Percentiles rank a stretch among this genome's conserved stretches.
Conservation (phyloP, 1,284 basidiomycete species). For the Trichosporon inkin region DNA sequence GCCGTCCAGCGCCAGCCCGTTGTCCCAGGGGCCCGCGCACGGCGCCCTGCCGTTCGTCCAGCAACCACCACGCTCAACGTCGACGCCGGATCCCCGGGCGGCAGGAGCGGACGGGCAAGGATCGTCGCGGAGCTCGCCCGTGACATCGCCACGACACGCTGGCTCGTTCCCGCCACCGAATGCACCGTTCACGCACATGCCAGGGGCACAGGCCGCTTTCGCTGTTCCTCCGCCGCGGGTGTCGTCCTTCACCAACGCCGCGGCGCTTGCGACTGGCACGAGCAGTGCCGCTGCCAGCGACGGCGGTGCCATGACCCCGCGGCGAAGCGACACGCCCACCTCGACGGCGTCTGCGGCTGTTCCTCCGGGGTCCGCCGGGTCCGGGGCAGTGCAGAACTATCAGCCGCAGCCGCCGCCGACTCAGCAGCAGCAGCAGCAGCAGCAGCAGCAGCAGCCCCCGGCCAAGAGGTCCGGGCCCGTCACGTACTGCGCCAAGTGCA, state of each 20-base stretch:
- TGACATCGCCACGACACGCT: slow-evolving; percentile 21
- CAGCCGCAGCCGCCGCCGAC: too few species aligned
- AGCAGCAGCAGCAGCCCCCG: slow-evolving; percentile 1
- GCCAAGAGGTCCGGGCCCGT: slow-evolving; percentile 22
- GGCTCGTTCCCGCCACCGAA: neutral
- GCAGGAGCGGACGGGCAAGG: slow-evolving; percentile 13
- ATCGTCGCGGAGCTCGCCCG: slow-evolving; percentile 29
- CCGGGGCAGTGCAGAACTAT: slow-evolving; percentile 1
- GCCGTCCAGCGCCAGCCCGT: slow-evolving; percentile 14
- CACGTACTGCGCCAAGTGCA: slow-evolving; percentile 48
- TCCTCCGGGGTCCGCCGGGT: neutral
- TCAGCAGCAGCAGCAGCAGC: too few species aligned
- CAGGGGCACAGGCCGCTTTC: slow-evolving; percentile 7
- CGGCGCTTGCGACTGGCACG: slow-evolving; percentile 20
- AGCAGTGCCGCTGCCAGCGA: slow-evolving; percentile 23
- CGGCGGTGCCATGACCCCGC: slow-evolving; percentile 2
- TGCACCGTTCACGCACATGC: neutral
- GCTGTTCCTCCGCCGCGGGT: slow-evolving; percentile 13
- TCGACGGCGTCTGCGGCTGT: slow-evolving; percentile 16
- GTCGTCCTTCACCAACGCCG: slow-evolving; percentile 17
- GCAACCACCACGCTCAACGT: slow-evolving; percentile 35
- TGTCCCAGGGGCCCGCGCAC: neutral
- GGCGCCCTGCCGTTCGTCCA: slow-evolving; percentile 9
- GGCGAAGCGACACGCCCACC: slow-evolving; percentile 20
- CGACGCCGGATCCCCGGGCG: slow-evolving; percentile 37